Conservation (phyloP, 1,139 yeast species). For the Yamadazyma blattariae region DNA sequence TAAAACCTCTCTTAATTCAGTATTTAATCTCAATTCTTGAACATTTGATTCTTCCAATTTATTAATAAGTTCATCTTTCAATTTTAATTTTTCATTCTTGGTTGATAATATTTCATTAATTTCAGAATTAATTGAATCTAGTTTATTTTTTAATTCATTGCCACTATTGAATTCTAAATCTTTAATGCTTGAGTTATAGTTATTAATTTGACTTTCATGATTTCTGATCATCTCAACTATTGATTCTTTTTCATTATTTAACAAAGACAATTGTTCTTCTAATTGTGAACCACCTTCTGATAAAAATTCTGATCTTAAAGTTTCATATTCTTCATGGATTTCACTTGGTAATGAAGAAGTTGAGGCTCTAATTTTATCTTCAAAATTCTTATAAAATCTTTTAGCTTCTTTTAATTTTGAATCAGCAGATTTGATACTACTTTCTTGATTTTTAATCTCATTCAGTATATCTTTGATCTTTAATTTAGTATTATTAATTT, state of each 20-base stretch:
- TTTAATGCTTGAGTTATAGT: slow-evolving; percentile 38
- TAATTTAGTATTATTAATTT: slow-evolving; percentile 45
- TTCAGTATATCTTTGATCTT: slow-evolving; percentile 51
- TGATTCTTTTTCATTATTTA: slow-evolving; percentile 46
- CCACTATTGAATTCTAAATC: slow-evolving; percentile 30
- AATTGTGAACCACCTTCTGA: slow-evolving; percentile 57
- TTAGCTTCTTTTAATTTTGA: slow-evolving; percentile 48
- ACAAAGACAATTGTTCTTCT: slow-evolving; percentile 47
- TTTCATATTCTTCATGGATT: slow-evolving; percentile 59
- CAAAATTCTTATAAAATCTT: slow-evolving; percentile 41
- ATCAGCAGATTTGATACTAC: slow-evolving; percentile 38
- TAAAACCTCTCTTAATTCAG: slow-evolving; percentile 63
- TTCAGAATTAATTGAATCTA: slow-evolving; percentile 31
- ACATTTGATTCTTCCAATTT: slow-evolving; percentile 44
- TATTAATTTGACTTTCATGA: slow-evolving; percentile 42
- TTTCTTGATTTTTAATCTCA: slow-evolving; percentile 55
- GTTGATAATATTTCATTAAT: slow-evolving; percentile 31
- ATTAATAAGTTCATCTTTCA: slow-evolving; percentile 39
- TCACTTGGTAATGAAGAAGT: slow-evolving; percentile 42
- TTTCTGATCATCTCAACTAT: slow-evolving; percentile 35
- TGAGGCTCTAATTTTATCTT: slow-evolving; percentile 28
- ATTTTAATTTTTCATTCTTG: slow-evolving; percentile 40
- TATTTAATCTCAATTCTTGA: slow-evolving; percentile 55
- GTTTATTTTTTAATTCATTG: slow-evolving; percentile 29
- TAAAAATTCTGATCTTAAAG: slow-evolving; percentile 55